Percentiles rank a stretch among this genome's conserved stretches.
phyloP scores from a whole-genome alignment of 2,329 filamentous ascomycete species.

The Ophiostoma pallidulum region DNA sequence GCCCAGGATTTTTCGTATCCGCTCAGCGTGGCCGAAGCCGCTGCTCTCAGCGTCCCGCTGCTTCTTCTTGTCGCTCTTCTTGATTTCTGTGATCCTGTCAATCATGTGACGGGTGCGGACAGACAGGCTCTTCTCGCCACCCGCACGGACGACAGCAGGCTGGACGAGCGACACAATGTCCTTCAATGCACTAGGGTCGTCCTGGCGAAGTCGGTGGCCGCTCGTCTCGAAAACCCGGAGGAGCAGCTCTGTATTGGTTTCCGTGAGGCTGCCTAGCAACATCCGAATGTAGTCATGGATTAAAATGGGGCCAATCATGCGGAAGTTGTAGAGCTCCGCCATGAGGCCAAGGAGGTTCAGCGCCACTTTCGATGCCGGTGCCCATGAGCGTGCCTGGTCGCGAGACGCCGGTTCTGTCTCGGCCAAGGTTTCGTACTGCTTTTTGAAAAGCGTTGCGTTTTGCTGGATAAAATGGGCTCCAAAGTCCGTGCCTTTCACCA shows the following conservation, averaged over 20 bases:
- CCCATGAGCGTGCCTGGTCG: slow-evolving; percentile 4
- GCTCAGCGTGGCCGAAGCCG: slow-evolving; percentile 69
- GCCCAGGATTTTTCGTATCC: slow-evolving; percentile 82
- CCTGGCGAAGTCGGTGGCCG: slow-evolving; percentile 74
- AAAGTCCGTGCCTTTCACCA: slow-evolving; percentile 78
- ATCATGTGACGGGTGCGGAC: slow-evolving; percentile 96
- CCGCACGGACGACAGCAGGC: slow-evolving; percentile 53
- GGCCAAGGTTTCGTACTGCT: slow-evolving; percentile 44
- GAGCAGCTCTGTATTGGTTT: slow-evolving; percentile 80
- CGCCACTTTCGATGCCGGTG: slow-evolving; percentile 44
- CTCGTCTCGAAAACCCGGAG: slow-evolving; percentile 74
- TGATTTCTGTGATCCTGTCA: slow-evolving; percentile 86
- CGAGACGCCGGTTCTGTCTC: slow-evolving; percentile 18
- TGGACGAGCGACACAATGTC: slow-evolving; percentile 78
- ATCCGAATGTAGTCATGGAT: slow-evolving; percentile 85
- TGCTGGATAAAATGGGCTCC: slow-evolving; percentile 73
- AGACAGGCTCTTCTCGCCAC: slow-evolving; percentile 61
- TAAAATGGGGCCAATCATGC: slow-evolving; percentile 71
- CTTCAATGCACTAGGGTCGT: slow-evolving; percentile 80
- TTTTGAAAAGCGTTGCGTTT: slow-evolving; percentile 49
- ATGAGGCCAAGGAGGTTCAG: slow-evolving; percentile 76
- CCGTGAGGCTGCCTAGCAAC: slow-evolving; percentile 64
- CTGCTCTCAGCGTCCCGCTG: slow-evolving; percentile 37
- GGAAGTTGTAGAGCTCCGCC: slow-evolving; percentile 84
- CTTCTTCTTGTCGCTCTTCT: slow-evolving; percentile 84